These are phyloP conservation scores for Brettanomyces custersianus DNA, from an alignment of 805 yeast genomes.

Conservation along the genomic window DNA sequence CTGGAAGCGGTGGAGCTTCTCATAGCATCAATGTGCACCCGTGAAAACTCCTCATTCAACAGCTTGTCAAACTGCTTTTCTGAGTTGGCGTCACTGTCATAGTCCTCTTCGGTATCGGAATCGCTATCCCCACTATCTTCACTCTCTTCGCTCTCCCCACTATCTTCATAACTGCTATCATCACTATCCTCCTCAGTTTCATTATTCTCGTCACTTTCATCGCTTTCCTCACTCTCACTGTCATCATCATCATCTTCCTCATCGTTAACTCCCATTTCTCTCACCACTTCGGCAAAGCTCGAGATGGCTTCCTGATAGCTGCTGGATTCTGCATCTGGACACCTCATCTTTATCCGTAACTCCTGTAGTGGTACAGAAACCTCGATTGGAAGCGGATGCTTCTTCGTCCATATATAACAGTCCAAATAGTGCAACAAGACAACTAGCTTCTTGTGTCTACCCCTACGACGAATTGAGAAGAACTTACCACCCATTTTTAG, in stretches of 20 bases:
- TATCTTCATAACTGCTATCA: conserved; percentile 9
- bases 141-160: conserved; percentile 12
- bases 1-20: conserved; percentile 1
- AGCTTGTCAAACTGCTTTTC: conserved; percentile 19
- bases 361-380: conserved; percentile 41
- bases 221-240: conserved; percentile 10
- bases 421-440: conserved; percentile 54
- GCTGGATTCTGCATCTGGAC: conserved; percentile 17
- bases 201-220: conserved; percentile 6
- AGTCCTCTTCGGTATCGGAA: conserved; percentile 25
- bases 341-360: conserved; percentile 21
- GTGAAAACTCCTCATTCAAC: conserved; percentile 48
- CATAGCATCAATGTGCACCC: conserved; percentile 42
- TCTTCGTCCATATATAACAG: conserved; percentile 58
- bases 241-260: conserved; percentile 4
- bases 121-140: conserved; percentile 22
- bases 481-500: conserved; percentile 16
- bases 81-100: conserved; percentile 16
- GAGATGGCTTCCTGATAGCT: conserved; percentile 13
- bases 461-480: conserved; percentile 5
- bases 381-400: conserved; percentile 43
- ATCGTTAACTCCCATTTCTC: conserved; percentile 16
- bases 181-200: conserved; percentile 8
- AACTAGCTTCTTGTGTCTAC: conserved; percentile 20
- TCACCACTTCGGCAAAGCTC: conserved; percentile 10